These are phyloP conservation scores for Vicia faba DNA, from an alignment of 306 rosid genomes.

Conservation along the genomic window DNA sequence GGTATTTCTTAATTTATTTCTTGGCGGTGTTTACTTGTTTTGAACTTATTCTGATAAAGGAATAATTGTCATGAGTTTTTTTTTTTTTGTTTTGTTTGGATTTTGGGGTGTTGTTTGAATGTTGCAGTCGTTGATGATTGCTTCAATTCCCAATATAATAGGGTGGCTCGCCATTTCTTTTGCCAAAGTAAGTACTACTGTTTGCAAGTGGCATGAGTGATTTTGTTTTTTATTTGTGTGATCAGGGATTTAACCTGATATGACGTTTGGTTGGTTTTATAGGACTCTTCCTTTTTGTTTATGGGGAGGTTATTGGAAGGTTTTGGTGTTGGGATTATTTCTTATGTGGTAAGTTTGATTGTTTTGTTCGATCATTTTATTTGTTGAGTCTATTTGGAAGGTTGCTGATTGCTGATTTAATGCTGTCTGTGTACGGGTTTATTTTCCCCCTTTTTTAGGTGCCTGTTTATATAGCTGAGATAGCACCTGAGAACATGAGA, in stretches of 20 bases:
- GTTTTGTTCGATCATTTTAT: not conserved
- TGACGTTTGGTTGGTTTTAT: conserved; percentile 20
- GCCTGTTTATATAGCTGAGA: conserved; percentile 90
- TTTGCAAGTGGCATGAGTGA: not conserved
- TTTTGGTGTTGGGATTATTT: conserved; percentile 89
- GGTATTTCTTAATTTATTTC: conserved; percentile 44
- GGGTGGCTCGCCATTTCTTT: conserved; percentile 81
- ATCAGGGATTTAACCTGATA: not conserved
- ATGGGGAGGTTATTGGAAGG: conserved; percentile 93
- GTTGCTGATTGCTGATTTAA: conserved; percentile 39
- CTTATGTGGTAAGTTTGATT: conserved; percentile 67
- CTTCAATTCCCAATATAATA: conserved; percentile 68
- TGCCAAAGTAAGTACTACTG: conserved; percentile 51
- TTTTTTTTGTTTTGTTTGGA: too few species aligned
- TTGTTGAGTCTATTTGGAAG: conserved; percentile 14
- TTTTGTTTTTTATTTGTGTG: not conserved
- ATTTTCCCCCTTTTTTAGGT: conserved; percentile 48
- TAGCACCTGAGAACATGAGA: conserved; percentile 81
- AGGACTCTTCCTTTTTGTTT: conserved; percentile 75
- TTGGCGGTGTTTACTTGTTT: conserved; percentile 7
- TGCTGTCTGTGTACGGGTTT: conserved; percentile 11
- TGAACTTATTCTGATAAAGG: conserved; percentile 6
- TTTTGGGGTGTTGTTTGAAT: conserved; percentile 40
- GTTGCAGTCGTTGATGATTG: conserved; percentile 74
- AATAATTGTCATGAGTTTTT: not conserved